phyloP scores from a whole-genome alignment of 768 basidiomycete genomes.

The Auricularia sp. region DNA sequence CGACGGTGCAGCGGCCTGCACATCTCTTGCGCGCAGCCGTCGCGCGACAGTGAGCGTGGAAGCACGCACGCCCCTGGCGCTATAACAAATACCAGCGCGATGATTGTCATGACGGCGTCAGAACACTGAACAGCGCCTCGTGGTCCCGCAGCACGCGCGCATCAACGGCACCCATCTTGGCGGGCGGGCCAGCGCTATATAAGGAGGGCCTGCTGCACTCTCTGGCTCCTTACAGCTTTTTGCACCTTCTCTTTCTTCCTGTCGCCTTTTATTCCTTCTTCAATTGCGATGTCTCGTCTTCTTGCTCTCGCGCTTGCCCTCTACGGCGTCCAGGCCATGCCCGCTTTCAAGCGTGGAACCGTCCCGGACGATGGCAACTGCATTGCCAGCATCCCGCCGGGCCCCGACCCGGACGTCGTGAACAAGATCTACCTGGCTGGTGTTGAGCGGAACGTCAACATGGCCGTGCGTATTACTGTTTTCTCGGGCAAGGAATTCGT shows the following conservation, averaged over 20 bases:
- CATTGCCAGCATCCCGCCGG: conserved; percentile 1
- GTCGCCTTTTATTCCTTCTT: background rate
- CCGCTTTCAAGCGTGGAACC: background rate
- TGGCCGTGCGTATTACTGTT: background rate
- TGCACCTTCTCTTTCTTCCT: background rate
- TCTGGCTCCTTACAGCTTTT: background rate
- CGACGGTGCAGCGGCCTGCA: too few species aligned
- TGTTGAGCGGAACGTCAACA: background rate
- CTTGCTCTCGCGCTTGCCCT: background rate
- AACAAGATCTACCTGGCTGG: background rate
- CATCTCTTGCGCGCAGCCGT: too few species aligned
- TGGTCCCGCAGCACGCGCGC: too few species aligned
- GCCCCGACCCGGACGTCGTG: background rate
- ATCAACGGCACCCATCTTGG: too few species aligned
- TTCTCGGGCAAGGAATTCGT: background rate
- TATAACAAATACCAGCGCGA: too few species aligned
- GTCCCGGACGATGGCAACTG: background rate
- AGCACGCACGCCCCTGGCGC: too few species aligned
- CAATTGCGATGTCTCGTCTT: background rate
- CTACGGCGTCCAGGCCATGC: background rate
- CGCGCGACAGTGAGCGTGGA: too few species aligned
- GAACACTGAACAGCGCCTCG: too few species aligned
- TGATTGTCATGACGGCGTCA: too few species aligned
- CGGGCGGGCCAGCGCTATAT: background rate
- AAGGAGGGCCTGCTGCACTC: background rate